phyloP scores from a whole-genome alignment of 2,329 filamentous ascomycete genomes.

The Dendrostoma leiphaemia region DNA sequence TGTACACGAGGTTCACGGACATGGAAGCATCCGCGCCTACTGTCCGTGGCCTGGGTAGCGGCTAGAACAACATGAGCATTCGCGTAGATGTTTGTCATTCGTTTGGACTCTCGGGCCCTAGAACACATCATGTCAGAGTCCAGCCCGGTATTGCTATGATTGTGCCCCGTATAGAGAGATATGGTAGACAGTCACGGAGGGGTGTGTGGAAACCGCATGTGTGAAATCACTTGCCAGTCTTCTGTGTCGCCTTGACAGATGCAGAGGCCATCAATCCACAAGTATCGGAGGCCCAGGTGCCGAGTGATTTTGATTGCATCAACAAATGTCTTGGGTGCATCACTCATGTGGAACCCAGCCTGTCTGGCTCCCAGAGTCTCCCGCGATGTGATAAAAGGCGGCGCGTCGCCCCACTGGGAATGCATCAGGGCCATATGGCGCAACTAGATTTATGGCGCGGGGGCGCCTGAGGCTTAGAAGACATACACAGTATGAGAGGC shows the following conservation, averaged over 20 bases:
- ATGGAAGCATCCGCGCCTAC: conserved; percentile 5
- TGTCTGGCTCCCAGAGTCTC: background rate
- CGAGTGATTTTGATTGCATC: background rate
- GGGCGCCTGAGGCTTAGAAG: background rate
- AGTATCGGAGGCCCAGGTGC: conserved; percentile 7
- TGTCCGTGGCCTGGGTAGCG: conserved; percentile 10
- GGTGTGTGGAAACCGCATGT: background rate
- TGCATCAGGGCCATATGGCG: background rate
- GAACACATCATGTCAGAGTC: too few species aligned
- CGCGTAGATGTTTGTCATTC: conserved; percentile 4
- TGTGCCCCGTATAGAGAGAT: too few species aligned
- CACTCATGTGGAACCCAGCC: background rate
- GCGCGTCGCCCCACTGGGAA: conserved; percentile 1
- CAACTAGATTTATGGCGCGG: background rate
- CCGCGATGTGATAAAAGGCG: background rate
- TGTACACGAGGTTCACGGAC: background rate
- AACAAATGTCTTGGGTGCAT: background rate
- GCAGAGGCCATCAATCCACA: conserved; percentile 15
- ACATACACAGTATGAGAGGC: conserved; percentile 20
- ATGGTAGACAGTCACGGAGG: background rate
- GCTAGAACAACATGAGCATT: conserved; percentile 17
- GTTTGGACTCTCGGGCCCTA: conserved; percentile 1
- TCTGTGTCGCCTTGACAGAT: conserved; percentile 11
- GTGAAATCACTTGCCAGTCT: background rate
- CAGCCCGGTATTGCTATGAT: too few species aligned